Conservation (phyloP, 2,329 filamentous ascomycete species). For the Dichotomopilus funicola region DNA sequence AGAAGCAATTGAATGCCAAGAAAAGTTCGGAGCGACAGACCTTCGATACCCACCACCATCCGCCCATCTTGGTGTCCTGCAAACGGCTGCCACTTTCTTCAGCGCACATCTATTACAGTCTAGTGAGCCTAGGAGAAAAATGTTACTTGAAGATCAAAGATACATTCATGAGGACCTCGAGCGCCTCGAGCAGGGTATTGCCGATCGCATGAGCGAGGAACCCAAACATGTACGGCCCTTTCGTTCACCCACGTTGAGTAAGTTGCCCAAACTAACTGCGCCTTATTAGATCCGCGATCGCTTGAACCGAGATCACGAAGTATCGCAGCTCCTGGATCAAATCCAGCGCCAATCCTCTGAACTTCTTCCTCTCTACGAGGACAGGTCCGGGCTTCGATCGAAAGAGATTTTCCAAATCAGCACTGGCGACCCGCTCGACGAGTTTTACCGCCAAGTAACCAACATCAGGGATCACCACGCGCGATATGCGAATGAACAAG, state of each 20-base stretch:
- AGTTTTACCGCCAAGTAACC: constrained; percentile 80
- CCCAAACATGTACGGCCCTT: constrained; percentile 66
- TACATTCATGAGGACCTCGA: constrained; percentile 95
- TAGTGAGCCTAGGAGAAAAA: constrained; percentile 27
- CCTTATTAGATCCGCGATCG: constrained; percentile 69
- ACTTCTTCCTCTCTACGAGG: constrained; percentile 76
- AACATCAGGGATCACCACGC: constrained; percentile 83
- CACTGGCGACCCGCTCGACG: constrained; percentile 78
- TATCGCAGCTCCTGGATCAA: constrained; percentile 76
- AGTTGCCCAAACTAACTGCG: too few species aligned
- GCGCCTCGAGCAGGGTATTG: constrained; percentile 87
- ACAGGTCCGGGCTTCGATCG: constrained; percentile 63
- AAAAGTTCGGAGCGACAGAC: neutral
- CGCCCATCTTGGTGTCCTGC: neutral
- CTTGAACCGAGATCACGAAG: constrained; percentile 85
- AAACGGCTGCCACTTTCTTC: neutral
- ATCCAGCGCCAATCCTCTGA: constrained; percentile 81
- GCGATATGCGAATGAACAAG: constrained; percentile 86
- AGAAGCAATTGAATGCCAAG: constrained; percentile 5
- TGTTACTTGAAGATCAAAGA: constrained; percentile 90
- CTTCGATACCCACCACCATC: neutral
- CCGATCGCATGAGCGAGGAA: constrained; percentile 81
- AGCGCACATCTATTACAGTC: neutral
- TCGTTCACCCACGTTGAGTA: neutral
- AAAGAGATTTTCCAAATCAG: constrained; percentile 80